Evolutionary conservation across 495 filamentous ascomycete species (phyloP), one percentile per base, ranked within the genome.

Genomic region (Hypoxylon rickii): DNA sequence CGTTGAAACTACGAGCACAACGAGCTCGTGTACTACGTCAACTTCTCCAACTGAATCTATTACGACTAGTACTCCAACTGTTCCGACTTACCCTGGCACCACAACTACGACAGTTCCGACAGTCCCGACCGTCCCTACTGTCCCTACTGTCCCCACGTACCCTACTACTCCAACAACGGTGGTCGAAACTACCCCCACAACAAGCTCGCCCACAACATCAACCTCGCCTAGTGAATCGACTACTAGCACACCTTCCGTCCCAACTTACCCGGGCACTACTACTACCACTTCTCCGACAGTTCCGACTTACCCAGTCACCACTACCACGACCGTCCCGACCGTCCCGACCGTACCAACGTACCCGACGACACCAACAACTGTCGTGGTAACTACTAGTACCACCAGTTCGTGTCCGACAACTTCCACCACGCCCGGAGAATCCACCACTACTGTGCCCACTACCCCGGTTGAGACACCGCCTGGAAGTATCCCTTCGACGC

Each of bases 1-100:
- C 26, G 44, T 46, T 6, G 50, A 45, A 33, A 54, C 22, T 13
- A 45, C 41, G 7, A 54, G 22, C 3, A 55, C 49, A 7, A 52
- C 49, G 3, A 44, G 29, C 17, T 44, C 49, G 18, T 44, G 44
- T 2, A 32, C 16, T 2, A 48, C 33, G 24, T 4, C 24, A 29
- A 29, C 24, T 29, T 10, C 24, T 38, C 8, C 34, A 17, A 38
- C 34, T 5, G 8, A 4, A 12, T 3, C 32, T 12, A 12, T 3
- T 3, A n/a, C 13, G 5, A 5, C 26, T 36, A 36, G 7, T n/a
- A n/a, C 12, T 7, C n/a, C 32, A 13, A 7, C 7, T n/a, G 32
- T 10, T 36, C 32, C 32, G 7, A 36, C 32, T 12, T 36, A 10
- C 3, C 7, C 32, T 7, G n/a, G 32, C 13, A 12, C 3, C 32